Percentiles rank a stretch among this genome's conserved stretches.
Evolutionary conservation across 768 basidiomycete genomes (phyloP).

Genomic region (Termitomyces sp.): DNA sequence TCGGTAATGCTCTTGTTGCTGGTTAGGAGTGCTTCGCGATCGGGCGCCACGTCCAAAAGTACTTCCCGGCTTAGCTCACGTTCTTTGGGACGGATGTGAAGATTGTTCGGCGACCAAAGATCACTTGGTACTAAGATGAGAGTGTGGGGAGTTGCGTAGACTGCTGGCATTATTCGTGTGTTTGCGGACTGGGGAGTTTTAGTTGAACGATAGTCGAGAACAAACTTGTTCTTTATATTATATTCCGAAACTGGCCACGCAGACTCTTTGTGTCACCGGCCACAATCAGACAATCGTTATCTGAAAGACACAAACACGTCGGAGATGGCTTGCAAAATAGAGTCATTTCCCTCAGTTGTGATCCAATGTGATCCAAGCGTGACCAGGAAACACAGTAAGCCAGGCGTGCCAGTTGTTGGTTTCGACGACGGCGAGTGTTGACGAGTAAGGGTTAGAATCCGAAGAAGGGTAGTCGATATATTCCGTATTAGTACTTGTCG

Average conservation of each 20-base stretch:
- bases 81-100: slow-evolving; percentile 22
- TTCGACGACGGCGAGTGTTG: too few relatives aligned
- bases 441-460: background rate
- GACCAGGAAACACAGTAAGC: too few relatives aligned
- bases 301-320: background rate
- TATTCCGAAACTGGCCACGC: background rate
- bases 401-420: too few relatives aligned
- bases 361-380: background rate
- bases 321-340: background rate
- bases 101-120: slow-evolving; percentile 9
- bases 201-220: background rate
- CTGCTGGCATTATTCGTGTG: slow-evolving; percentile 8
- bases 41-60: slow-evolving; percentile 33
- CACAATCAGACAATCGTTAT: background rate
- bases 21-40: slow-evolving; percentile 31
- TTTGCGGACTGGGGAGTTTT: too few relatives aligned
- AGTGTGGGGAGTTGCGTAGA: slow-evolving; percentile 18
- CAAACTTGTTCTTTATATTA: background rate
- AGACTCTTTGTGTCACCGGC: background rate
- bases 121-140: slow-evolving; percentile 19
- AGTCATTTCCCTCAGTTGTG: too few relatives aligned
- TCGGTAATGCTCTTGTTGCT: slow-evolving; percentile 27
- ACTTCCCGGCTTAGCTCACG: slow-evolving; percentile 25
- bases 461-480: too few relatives aligned
- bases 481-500: too few relatives aligned